These are phyloP conservation scores for Phytophthora uliginosa DNA, from an alignment of 352 stramenopile species.

Conservation along the genomic window DNA sequence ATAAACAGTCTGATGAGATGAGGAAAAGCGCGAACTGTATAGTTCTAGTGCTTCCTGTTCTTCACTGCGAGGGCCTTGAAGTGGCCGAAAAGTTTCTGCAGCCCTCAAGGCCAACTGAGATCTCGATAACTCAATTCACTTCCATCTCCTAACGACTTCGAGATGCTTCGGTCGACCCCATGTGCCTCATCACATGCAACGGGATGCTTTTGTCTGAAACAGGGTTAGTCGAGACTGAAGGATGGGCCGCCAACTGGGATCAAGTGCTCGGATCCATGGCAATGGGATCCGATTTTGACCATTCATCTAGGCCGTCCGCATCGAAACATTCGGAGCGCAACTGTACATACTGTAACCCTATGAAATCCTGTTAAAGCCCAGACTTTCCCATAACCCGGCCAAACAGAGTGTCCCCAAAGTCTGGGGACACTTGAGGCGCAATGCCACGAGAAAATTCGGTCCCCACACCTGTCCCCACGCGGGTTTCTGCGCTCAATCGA, in stretches of 20 bases:
- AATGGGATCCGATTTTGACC: neutral
- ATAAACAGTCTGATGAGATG: constrained; percentile 30
- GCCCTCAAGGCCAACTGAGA: neutral
- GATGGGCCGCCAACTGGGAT: constrained; percentile 9
- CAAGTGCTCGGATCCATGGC: neutral
- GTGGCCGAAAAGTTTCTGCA: neutral
- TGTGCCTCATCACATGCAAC: constrained; percentile 7
- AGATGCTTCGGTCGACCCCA: constrained; percentile 1
- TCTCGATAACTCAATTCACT: neutral
- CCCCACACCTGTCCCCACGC: constrained; percentile 20
- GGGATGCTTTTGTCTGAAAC: constrained; percentile 15
- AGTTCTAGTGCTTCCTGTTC: neutral
- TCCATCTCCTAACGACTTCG: neutral
- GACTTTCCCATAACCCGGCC: constrained; percentile 2
- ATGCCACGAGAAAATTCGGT: constrained; percentile 24
- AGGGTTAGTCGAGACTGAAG: constrained; percentile 16
- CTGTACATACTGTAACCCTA: neutral
- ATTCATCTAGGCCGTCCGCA: constrained; percentile 4
- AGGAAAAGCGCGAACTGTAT: constrained; percentile 29
- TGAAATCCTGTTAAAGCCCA: constrained; percentile 12
- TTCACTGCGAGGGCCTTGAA: neutral
- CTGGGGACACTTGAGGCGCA: constrained; percentile 13
- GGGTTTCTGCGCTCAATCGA: constrained; percentile 9
- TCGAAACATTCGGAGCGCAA: constrained; percentile 4
- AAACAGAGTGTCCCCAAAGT: neutral